A percentile compares a stretch with the other conserved stretches of the same genome.
Conservation (phyloP, 2,329 filamentous ascomycete species). For the Botryosphaeria dothidea region DNA sequence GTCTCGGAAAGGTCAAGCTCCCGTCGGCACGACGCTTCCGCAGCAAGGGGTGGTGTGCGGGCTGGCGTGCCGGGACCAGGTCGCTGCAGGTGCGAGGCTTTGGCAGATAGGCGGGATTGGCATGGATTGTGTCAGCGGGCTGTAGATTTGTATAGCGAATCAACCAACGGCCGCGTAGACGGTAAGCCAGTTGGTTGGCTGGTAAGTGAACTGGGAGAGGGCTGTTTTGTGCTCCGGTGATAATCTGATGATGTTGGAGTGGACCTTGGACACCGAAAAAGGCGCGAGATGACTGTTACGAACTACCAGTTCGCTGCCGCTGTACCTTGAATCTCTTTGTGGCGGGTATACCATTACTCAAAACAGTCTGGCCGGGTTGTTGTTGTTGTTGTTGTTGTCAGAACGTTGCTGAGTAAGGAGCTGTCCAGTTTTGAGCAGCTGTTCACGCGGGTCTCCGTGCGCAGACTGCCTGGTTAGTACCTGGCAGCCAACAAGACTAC, state of each 20-base stretch:
- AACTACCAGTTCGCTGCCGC: background rate
- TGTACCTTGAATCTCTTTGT: background rate
- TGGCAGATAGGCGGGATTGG: constrained; percentile 8
- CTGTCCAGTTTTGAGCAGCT: background rate
- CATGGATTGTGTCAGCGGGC: constrained; percentile 3
- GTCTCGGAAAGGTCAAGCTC: background rate
- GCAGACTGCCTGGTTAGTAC: background rate
- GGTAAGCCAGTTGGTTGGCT: background rate
- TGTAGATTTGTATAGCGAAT: background rate
- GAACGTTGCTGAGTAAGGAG: background rate
- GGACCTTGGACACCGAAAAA: background rate
- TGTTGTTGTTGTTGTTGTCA: background rate
- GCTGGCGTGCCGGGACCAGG: constrained; percentile 2
- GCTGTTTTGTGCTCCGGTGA: background rate
- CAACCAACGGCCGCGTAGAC: background rate
- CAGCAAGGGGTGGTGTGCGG: constrained; percentile 1
- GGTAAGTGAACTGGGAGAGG: background rate
- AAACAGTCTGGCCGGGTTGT: background rate
- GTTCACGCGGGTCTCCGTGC: background rate
- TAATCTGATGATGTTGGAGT: background rate
- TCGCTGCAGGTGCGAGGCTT: background rate
- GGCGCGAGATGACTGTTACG: background rate
- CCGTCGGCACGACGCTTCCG: constrained; percentile 16
- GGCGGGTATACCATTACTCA: background rate
- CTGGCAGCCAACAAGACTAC: background rate